These are phyloP conservation scores for Gossypium lobatum DNA, from an alignment of 441 rosid species.

Conservation along the genomic window DNA sequence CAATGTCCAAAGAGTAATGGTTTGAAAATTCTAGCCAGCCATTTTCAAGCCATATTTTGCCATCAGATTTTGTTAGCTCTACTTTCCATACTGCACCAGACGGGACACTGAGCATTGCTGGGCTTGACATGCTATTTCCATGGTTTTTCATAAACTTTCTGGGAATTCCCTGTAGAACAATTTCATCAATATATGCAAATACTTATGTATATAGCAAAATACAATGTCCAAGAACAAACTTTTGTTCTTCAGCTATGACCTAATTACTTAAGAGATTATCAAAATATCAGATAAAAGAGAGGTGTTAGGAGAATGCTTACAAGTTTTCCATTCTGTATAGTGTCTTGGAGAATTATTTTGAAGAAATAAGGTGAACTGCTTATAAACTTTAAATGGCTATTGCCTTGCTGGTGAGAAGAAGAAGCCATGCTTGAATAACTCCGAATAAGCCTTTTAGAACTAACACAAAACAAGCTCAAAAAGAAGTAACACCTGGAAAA, in stretches of 20 bases:
- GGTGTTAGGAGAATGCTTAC: not conserved
- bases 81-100: slow-evolving; percentile 13
- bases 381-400: not conserved
- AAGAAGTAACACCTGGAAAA: not conserved
- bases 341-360: not conserved
- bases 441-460: not conserved
- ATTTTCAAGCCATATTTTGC: slow-evolving; percentile 1
- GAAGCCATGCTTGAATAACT: not conserved
- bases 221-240: not conserved
- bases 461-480: not conserved
- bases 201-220: not conserved
- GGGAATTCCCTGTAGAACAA: slow-evolving; percentile 14
- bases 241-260: not conserved
- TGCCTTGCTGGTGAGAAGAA: not conserved
- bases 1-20: slow-evolving; percentile 1
- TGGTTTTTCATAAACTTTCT: not conserved
- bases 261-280: not conserved
- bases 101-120: slow-evolving; percentile 4
- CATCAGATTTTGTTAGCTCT: not conserved
- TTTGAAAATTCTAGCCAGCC: slow-evolving; percentile 15
- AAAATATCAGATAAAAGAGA: not conserved
- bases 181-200: not conserved
- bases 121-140: slow-evolving; percentile 9
- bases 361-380: not conserved
- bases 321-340: slow-evolving; percentile 6